Base-by-base conservation (phyloP, 768 basidiomycete species). In the Leccinum obscurum region DNA sequence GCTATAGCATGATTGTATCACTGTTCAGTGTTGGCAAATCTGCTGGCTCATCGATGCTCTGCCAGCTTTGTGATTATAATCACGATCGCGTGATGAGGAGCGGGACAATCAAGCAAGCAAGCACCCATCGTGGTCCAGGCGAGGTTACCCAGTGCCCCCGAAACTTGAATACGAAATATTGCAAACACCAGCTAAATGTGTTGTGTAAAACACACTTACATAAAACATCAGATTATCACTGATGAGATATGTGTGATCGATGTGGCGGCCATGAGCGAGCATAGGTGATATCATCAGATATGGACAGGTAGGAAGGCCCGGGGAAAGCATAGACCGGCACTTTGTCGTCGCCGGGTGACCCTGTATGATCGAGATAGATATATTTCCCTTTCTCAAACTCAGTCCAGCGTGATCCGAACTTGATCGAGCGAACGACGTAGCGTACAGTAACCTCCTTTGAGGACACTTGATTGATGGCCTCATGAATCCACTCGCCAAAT, bases 211-310 rank as follows among this genome's bases (percentile, higher is more conserved):
- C 41, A 44, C 41, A 44, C n/a, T n/a, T 44, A n/a, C n/a, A n/a
- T n/a, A 44, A 44, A 44, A 44, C 41, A 44, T 44, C n/a, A 44
- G 17, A 44, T 24, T 48, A 6, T 20, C 11, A 26, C 48, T 22
- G 48, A 49, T 49, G 48, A n/a, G n/a, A 44, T 41, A n/a, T 44
- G 9, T 44, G n/a, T n/a, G n/a, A 44, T 44, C n/a, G n/a, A 49
- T 46, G 62, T 57, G 63, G 58, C 55, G 52, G 49, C 64, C 34
- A 34, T 64, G 48, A 17, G 20, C 11, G 52, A 54, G 53, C 59
- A 63, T 64, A 63, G 61, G 41, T 63, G 48, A 52, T 30, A 30
- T 30, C 28, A 24, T 49, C 22, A 49, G 13, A 7, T 8, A 49
- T 22, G 13, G 22, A 10, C 20, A 49, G 14, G 22, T 13, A 9